Base-by-base conservation (phyloP, 1,284 basidiomycete genomes). In the Moesziomyces sp. region DNA sequence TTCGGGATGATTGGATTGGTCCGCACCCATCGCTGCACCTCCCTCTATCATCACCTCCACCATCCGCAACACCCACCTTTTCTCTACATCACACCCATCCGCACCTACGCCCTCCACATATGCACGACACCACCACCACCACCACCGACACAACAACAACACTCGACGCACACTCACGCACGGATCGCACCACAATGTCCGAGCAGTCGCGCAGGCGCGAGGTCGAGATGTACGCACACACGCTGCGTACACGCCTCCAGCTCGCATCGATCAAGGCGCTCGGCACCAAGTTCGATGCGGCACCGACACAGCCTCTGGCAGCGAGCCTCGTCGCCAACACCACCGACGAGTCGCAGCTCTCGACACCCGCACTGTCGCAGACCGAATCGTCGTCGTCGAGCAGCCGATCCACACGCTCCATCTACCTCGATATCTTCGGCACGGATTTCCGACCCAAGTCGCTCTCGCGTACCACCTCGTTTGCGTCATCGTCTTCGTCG, bases 381-480 rank as follows among this genome's bases (percentile, higher is more conserved):
- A 48, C 54, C 5, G 67, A 70, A 43, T 65, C 62, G 18, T 74
- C 62, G 10, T 55, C 58, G 26, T 73, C 70, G 2, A 65, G 65
- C 1, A 35, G 61, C n/a, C 56, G 61, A 14, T 61, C 61, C 23
- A 59, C 52, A 7, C 44, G 59, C 8, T 70, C 67, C 9, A 59
- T 74, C 47, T 74, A 74, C 48, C 10, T 69, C 7, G 72, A 74
- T 43, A 74, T 74, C 50, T 74, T 74, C 38, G 72, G 67, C 16
- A 57, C 59, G 43, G 63, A 74, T 50, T 74, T 74, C 35, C 46
- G 55, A 16, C 19, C 71, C 5, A 52, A 54, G 5, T 43, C 54
- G 24, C 28, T 26, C 5, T 54, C 42, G 21, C 8, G 58, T 3
- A 49, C 68, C 8, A 58, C 58, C 0, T 65, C 64, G 14, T 55